Conservation (phyloP, 2,329 filamentous ascomycete species). For the Colletotrichum higginsianum region DNA sequence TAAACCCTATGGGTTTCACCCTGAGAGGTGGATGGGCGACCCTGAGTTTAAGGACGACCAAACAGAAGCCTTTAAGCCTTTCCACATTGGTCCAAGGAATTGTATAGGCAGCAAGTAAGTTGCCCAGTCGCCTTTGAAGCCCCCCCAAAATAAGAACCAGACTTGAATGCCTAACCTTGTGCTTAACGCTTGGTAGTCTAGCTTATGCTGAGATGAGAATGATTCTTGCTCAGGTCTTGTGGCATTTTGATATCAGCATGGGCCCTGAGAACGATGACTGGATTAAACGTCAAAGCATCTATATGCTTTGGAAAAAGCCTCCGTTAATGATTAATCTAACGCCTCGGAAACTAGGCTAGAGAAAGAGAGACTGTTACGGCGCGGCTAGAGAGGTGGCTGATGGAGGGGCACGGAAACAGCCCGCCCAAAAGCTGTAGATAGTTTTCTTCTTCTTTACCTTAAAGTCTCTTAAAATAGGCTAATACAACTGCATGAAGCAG, state of each 20-base stretch:
- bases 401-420: too few species aligned
- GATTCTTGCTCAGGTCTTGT: conserved; percentile 29
- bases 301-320: conserved; percentile 30
- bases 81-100: background rate
- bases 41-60: background rate
- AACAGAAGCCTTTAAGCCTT: background rate
- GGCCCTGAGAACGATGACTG: conserved; percentile 18
- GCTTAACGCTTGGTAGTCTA: background rate
- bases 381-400: too few species aligned
- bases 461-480: too few species aligned
- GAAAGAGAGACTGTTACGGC: too few species aligned
- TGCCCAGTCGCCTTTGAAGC: too few species aligned
- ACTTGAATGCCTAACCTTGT: too few species aligned
- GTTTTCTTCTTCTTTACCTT: too few species aligned
- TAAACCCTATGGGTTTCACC: background rate
- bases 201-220: conserved; percentile 39
- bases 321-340: conserved; percentile 33
- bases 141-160: too few species aligned
- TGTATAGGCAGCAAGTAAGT: conserved; percentile 19
- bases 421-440: too few species aligned
- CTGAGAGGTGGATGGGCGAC: background rate
- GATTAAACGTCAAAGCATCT: conserved; percentile 18
- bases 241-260: conserved; percentile 34
- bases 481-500: too few species aligned
- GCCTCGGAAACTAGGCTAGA: conserved; percentile 5